Evolutionary conservation across 1,284 basidiomycete species (phyloP).

Genomic region (Exobasidium rhododendri): DNA sequence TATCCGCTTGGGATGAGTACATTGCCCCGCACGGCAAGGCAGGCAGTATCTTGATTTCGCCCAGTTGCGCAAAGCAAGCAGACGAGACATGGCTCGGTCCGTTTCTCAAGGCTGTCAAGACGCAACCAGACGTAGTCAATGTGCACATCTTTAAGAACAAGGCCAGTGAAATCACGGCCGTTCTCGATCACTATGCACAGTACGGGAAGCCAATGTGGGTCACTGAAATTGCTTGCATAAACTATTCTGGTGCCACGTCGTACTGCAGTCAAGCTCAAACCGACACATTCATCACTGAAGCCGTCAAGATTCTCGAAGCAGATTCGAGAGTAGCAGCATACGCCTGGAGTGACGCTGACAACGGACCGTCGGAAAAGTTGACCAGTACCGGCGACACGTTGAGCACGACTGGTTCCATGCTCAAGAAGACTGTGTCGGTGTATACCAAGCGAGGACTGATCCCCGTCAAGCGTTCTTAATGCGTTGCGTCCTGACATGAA

Average conservation of each 20-base stretch:
- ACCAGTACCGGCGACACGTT: not conserved
- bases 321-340: conserved; percentile 35
- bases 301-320: conserved; percentile 34
- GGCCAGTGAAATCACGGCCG: conserved; percentile 30
- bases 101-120: conserved; percentile 31
- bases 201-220: conserved; percentile 41
- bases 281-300: conserved; percentile 26
- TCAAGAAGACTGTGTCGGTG: not conserved
- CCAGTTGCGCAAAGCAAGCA: conserved; percentile 37
- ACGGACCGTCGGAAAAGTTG: conserved; percentile 24
- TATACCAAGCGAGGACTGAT: not conserved
- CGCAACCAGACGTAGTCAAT: conserved; percentile 39
- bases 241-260: conserved; percentile 30
- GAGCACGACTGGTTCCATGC: not conserved
- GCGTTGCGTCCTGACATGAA: no score
- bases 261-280: conserved; percentile 32
- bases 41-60: conserved; percentile 37
- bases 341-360: conserved; percentile 35
- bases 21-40: conserved; percentile 30
- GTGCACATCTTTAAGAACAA: conserved; percentile 47
- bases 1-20: conserved; percentile 33
- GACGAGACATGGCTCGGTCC: conserved; percentile 32
- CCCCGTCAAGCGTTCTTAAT: no score
- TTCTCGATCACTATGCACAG: conserved; percentile 34
- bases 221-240: conserved; percentile 29